phyloP scores from a whole-genome alignment of 345 rosid species.

The Citrus unshiu region DNA sequence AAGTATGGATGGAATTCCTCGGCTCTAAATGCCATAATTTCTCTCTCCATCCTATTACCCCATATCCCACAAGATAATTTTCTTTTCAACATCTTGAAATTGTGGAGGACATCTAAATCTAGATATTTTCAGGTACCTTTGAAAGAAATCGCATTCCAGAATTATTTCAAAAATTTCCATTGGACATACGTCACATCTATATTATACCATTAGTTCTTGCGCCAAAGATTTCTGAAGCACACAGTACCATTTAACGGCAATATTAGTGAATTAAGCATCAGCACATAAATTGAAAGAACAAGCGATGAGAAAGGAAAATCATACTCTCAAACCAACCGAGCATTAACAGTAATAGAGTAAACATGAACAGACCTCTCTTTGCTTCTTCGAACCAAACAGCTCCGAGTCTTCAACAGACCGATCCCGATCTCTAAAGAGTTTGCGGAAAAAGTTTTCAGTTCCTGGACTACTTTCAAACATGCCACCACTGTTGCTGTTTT shows the following conservation, averaged over 20 bases:
- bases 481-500: slow-evolving; percentile 45
- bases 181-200: background rate
- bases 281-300: background rate
- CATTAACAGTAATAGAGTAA: slow-evolving; percentile 12
- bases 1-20: background rate
- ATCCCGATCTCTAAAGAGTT: slow-evolving; percentile 92
- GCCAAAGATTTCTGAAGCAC: background rate
- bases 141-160: background rate
- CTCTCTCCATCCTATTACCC: background rate
- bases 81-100: background rate
- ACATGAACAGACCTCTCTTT: slow-evolving; percentile 54
- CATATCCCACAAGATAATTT: background rate
- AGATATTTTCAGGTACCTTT: background rate
- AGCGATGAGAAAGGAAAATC: background rate
- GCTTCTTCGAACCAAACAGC: slow-evolving; percentile 74
- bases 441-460: slow-evolving; percentile 93
- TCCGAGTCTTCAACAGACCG: slow-evolving; percentile 93
- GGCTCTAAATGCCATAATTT: background rate
- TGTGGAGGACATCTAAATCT: background rate
- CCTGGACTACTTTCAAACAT: slow-evolving; percentile 91
- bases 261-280: background rate
- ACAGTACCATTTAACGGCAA: background rate
- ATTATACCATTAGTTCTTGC: background rate
- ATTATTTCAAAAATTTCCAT: background rate
- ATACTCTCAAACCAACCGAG: background rate